Percentiles rank a stretch among this genome's conserved stretches.
Conservation (phyloP, 805 yeast genomes). For the Kuraishia floccosa region DNA sequence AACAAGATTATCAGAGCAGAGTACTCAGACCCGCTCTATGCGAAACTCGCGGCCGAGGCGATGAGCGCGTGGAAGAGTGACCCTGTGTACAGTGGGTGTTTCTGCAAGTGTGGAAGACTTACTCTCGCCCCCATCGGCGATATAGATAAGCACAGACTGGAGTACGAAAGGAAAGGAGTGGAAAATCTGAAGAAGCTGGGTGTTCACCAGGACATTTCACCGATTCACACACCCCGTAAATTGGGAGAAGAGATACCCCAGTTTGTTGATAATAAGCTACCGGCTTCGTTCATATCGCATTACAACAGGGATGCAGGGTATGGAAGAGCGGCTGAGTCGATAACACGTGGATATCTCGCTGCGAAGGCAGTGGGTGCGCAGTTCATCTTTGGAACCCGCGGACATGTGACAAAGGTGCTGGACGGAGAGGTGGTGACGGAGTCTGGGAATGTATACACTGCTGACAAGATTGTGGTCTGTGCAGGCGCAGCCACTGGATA, state of each 20-base stretch:
- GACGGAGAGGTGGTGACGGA: slow-evolving; percentile 6
- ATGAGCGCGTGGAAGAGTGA: slow-evolving; percentile 15
- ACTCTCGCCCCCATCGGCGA: slow-evolving; percentile 15
- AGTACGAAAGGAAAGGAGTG: slow-evolving; percentile 13
- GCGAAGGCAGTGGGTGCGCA: slow-evolving; percentile 9
- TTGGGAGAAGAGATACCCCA: slow-evolving; percentile 10
- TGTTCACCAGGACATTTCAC: slow-evolving; percentile 11
- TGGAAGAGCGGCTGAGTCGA: slow-evolving; percentile 16
- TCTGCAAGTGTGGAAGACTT: slow-evolving; percentile 17
- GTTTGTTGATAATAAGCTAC: slow-evolving; percentile 9
- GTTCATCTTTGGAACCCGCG: slow-evolving; percentile 10
- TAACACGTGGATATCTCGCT: slow-evolving; percentile 9
- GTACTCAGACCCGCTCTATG: slow-evolving; percentile 14
- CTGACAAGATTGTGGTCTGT: slow-evolving; percentile 19
- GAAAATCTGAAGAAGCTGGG: slow-evolving; percentile 12
- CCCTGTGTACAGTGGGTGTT: slow-evolving; percentile 10
- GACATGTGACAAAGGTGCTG: slow-evolving; percentile 5
- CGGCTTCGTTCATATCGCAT: slow-evolving; percentile 6
- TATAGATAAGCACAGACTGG: slow-evolving; percentile 9
- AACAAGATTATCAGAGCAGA: slow-evolving; percentile 22
- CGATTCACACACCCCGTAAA: slow-evolving; percentile 6
- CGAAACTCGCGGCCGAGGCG: slow-evolving; percentile 19
- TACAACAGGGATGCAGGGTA: slow-evolving; percentile 18
- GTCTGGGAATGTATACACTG: slow-evolving; percentile 14
- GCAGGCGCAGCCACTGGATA: slow-evolving; percentile 26